Conservation (phyloP, 2,329 filamentous ascomycete genomes). For the Colletotrichum acutatum region DNA sequence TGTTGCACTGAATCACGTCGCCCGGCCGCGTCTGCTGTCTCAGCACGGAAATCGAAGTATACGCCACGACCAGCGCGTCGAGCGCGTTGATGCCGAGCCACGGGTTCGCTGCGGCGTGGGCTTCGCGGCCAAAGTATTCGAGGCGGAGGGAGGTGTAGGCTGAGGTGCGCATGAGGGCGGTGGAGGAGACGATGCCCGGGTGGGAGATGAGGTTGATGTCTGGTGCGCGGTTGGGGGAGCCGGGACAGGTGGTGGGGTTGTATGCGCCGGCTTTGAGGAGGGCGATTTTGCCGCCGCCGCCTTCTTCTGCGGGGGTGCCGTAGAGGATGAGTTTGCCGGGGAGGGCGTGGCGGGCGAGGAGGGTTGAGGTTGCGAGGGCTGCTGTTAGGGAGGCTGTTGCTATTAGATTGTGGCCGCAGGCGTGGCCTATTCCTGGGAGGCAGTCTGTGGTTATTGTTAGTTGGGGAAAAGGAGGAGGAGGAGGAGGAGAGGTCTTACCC, state of each 20-base stretch:
- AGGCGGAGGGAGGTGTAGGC: constrained; percentile 61
- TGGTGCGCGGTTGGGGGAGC: constrained; percentile 45
- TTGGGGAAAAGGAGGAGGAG: not conserved
- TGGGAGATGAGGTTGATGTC: constrained; percentile 64
- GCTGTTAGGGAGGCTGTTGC: constrained; percentile 59
- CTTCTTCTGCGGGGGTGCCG: constrained; percentile 66
- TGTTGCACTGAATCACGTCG: constrained; percentile 61
- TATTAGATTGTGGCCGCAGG: constrained; percentile 67
- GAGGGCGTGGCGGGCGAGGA: constrained; percentile 53
- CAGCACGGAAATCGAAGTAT: constrained; percentile 60
- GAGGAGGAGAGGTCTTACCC: constrained; percentile 43
- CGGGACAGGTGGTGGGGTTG: constrained; percentile 37
- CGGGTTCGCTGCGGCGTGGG: constrained; percentile 67
- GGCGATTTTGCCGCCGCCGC: constrained; percentile 43
- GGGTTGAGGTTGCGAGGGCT: constrained; percentile 55
- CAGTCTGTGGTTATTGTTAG: constrained; percentile 53
- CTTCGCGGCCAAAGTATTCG: constrained; percentile 64
- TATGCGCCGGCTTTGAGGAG: constrained; percentile 46
- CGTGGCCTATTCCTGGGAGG: constrained; percentile 61
- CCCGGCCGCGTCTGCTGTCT: constrained; percentile 66
- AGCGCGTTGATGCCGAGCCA: constrained; percentile 71
- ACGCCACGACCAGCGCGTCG: constrained; percentile 63
- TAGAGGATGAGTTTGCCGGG: constrained; percentile 57
- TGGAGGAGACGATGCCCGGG: constrained; percentile 54
- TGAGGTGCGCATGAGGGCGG: constrained; percentile 61